Evolutionary conservation across 2,329 filamentous ascomycete genomes (phyloP).

Genomic region (Microsporum canis): DNA sequence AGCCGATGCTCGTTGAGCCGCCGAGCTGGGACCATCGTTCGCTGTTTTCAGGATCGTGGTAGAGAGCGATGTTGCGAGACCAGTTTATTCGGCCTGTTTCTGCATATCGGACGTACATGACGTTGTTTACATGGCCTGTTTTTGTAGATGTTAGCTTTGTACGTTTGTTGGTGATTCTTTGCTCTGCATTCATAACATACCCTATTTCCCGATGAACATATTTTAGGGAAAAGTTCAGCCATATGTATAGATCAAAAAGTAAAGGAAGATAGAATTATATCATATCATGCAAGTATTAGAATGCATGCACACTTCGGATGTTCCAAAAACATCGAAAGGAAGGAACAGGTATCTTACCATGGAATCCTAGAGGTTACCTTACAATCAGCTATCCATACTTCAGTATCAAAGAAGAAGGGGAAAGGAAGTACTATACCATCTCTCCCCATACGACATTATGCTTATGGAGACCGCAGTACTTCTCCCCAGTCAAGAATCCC

Average conservation of each 20-base stretch:
- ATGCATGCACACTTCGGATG: too few species aligned
- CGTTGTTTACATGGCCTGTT: slow-evolving; percentile 73
- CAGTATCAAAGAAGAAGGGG: neutral
- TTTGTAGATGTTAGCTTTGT: neutral
- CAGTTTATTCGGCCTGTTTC: slow-evolving; percentile 73
- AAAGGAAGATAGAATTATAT: too few species aligned
- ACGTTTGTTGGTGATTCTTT: neutral
- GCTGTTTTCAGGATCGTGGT: slow-evolving; percentile 50
- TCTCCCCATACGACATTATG: slow-evolving; percentile 73
- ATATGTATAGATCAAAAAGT: neutral
- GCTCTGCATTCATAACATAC: neutral
- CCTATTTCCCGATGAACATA: neutral
- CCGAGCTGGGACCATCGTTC: slow-evolving; percentile 58
- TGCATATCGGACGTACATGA: slow-evolving; percentile 70
- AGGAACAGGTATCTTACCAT: slow-evolving; percentile 30
- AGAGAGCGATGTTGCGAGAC: slow-evolving; percentile 55
- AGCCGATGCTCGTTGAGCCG: slow-evolving; percentile 53
- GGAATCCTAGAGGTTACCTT: slow-evolving; percentile 28
- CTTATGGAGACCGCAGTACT: slow-evolving; percentile 51
- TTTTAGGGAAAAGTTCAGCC: neutral
- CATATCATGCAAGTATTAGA: neutral
- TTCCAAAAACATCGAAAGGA: neutral
- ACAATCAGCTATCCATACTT: neutral
- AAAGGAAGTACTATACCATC: slow-evolving; percentile 48
- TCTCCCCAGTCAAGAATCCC: slow-evolving; percentile 57